These are phyloP conservation scores for Cladophialophora exuberans DNA, from an alignment of 2,329 filamentous ascomycete species.

Conservation along the genomic window DNA sequence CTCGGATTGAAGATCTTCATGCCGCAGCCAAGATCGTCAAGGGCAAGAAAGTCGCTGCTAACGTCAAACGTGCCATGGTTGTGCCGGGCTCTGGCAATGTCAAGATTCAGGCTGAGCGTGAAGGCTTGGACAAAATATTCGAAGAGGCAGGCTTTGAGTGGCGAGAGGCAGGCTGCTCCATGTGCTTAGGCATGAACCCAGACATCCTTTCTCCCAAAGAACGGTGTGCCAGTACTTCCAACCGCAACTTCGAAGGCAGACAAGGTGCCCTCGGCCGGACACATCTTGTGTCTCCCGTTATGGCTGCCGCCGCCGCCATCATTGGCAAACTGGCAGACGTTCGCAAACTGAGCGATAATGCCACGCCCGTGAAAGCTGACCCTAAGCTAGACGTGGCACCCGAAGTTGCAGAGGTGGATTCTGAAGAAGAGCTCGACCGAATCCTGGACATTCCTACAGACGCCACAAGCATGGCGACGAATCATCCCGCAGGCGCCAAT, in stretches of 20 bases:
- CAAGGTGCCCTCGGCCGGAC: conserved; percentile 91
- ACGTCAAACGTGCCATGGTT: conserved; percentile 93
- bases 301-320: conserved; percentile 90
- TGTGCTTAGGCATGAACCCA: conserved; percentile 99
- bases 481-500: conserved; percentile 51
- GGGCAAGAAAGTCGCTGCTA: conserved; percentile 82
- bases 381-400: conserved; percentile 64
- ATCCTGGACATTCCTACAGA: conserved; percentile 68
- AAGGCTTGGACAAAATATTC: conserved; percentile 94
- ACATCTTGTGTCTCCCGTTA: conserved; percentile 94
- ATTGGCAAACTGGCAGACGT: conserved; percentile 91
- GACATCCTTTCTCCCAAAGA: conserved; percentile 92
- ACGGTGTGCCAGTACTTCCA: conserved; percentile 92
- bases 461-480: conserved; percentile 62
- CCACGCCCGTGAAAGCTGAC: conserved; percentile 56
- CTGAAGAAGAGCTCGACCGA: conserved; percentile 66
- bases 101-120: conserved; percentile 86
- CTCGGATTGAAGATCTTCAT: conserved; percentile 91
- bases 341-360: conserved; percentile 68
- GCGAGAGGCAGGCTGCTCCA: conserved; percentile 97
- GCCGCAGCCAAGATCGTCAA: conserved; percentile 84
- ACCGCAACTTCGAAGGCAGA: conserved; percentile 96
- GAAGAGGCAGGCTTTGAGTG: conserved; percentile 91
- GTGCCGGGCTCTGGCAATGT: conserved; percentile 94
- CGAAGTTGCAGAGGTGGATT: conserved; percentile 56